Evolutionary conservation across 352 stramenopile species (phyloP).

Genomic region (Peronospora destructor): DNA sequence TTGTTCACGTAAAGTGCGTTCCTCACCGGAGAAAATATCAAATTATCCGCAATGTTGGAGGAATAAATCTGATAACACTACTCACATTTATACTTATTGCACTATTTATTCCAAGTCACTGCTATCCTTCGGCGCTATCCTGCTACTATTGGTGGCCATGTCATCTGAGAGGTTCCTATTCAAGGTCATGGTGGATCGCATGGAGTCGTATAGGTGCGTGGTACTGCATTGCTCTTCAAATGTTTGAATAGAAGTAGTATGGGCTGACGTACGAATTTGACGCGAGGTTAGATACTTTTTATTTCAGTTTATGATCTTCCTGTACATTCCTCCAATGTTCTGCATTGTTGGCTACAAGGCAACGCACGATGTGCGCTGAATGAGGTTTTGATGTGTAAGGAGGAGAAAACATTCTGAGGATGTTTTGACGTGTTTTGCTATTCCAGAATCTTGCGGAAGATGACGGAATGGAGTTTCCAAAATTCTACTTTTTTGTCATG

Average conservation of each 20-base stretch:
- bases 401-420: background rate
- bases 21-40: background rate
- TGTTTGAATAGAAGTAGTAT: background rate
- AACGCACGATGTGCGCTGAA: constrained; percentile 48
- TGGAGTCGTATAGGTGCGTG: constrained; percentile 80
- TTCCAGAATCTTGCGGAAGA: constrained; percentile 78
- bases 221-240: background rate
- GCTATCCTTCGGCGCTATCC: constrained; percentile 62
- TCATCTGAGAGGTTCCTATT: constrained; percentile 81
- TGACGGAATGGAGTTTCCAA: constrained; percentile 78
- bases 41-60: background rate
- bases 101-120: constrained; percentile 43
- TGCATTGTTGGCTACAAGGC: constrained; percentile 83
- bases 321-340: constrained; percentile 85
- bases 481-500: constrained; percentile 85
- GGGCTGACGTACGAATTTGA: too few species aligned
- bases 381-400: background rate
- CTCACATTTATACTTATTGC: constrained; percentile 4
- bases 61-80: too few species aligned
- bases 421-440: background rate
- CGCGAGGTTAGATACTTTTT: constrained; percentile 66
- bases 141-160: constrained; percentile 73
- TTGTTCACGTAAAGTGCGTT: constrained; percentile 67
- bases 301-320: constrained; percentile 80
- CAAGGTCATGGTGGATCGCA: constrained; percentile 85